phyloP scores from a whole-genome alignment of 345 rosid species.

The Dimocarpus longan region DNA sequence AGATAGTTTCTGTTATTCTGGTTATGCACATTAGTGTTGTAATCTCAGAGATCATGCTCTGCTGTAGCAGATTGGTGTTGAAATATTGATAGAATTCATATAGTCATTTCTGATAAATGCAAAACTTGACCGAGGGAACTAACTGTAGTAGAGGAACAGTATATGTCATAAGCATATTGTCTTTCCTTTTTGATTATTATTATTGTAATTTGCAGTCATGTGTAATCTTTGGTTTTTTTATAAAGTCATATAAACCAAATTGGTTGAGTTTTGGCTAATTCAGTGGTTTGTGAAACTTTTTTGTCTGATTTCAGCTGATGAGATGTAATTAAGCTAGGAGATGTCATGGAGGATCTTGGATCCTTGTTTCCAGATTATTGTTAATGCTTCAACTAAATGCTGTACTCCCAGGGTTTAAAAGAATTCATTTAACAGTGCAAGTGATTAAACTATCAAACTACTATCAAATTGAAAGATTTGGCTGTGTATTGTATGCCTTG shows the following conservation, averaged over 20 bases:
- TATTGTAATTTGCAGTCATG: background rate
- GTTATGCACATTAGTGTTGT: background rate
- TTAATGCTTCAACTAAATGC: background rate
- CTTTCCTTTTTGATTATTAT: background rate
- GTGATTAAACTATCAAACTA: background rate
- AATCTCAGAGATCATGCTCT: background rate
- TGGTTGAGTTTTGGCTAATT: background rate
- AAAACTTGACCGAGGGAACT: background rate
- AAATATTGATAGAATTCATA: background rate
- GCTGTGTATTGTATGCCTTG: background rate
- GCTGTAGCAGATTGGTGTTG: background rate
- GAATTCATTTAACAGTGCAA: background rate
- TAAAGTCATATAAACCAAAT: background rate
- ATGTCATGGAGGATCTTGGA: background rate
- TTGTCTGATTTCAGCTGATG: background rate
- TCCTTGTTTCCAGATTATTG: background rate
- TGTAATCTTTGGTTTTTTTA: background rate
- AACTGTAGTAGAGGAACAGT: background rate
- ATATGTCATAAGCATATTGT: background rate
- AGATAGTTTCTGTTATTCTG: background rate
- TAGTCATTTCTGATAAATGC: background rate
- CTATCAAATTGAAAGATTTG: background rate
- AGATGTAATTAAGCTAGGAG: background rate
- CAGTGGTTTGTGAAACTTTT: background rate
- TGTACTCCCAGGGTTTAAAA: background rate